These are phyloP conservation scores for Bimuria novae-zelandiae DNA, from an alignment of 2,329 filamentous ascomycete genomes.

Conservation along the genomic window DNA sequence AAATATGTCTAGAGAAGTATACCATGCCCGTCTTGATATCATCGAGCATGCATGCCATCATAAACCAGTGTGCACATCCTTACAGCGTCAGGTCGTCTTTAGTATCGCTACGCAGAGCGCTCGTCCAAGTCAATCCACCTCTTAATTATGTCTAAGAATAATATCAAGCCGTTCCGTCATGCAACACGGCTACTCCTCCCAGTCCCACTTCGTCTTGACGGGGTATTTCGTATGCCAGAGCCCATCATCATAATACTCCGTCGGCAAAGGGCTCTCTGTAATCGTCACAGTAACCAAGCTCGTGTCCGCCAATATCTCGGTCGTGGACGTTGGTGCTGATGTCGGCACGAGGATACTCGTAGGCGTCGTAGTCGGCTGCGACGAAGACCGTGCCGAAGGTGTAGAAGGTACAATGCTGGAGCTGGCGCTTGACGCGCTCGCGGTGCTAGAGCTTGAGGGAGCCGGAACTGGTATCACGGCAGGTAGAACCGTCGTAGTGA, in stretches of 20 bases:
- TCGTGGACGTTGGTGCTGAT: slow-evolving; percentile 24
- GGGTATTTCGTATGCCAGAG: slow-evolving; percentile 52
- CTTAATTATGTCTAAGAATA: neutral
- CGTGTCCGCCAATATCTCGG: slow-evolving; percentile 25
- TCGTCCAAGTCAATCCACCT: neutral
- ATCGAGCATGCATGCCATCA: no score
- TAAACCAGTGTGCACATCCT: neutral
- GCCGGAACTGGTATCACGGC: slow-evolving; percentile 15
- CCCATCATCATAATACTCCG: slow-evolving; percentile 51
- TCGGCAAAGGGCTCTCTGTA: slow-evolving; percentile 30
- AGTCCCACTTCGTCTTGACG: slow-evolving; percentile 32
- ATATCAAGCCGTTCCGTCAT: neutral
- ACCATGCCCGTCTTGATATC: no score
- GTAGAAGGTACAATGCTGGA: slow-evolving; percentile 1
- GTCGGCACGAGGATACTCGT: slow-evolving; percentile 24
- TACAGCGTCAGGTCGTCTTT: no score
- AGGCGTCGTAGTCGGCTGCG: neutral
- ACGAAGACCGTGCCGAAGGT: neutral
- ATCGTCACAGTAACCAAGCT: slow-evolving; percentile 38
- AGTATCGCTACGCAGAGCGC: no score
- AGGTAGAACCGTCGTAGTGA: slow-evolving; percentile 26
- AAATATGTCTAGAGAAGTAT: no score
- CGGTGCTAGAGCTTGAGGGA: slow-evolving; percentile 16
- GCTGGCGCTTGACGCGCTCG: slow-evolving; percentile 17
- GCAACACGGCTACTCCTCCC: neutral